Conservation (phyloP, 225 moss, liverwort and hornwort species). For the Pleurozium schreberi region DNA sequence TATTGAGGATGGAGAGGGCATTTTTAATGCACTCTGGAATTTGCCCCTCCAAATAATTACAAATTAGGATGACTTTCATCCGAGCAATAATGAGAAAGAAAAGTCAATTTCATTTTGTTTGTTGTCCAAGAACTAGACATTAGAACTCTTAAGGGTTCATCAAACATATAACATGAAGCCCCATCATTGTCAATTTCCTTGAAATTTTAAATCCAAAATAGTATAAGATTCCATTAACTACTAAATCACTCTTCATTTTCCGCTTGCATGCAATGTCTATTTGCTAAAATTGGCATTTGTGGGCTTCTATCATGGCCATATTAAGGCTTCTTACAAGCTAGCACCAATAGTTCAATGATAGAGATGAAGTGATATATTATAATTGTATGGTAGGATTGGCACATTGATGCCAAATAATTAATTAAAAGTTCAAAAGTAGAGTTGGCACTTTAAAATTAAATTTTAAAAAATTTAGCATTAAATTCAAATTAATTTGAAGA, state of each 20-base stretch:
- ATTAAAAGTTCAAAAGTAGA: too few species aligned
- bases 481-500: too few species aligned
- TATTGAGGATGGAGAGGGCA: too few species aligned
- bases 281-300: neutral
- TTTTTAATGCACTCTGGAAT: neutral
- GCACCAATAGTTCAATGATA: neutral
- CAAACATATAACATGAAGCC: neutral
- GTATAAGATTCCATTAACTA: neutral
- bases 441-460: too few species aligned
- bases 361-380: neutral
- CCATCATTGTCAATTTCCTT: neutral
- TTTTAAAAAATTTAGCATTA: too few species aligned
- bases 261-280: neutral
- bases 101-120: too few species aligned
- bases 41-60: rapidly evolving
- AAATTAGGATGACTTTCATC: too few species aligned
- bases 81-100: too few species aligned
- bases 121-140: too few species aligned
- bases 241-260: neutral
- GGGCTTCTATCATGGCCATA: neutral
- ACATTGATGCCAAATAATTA: too few species aligned
- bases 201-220: neutral
- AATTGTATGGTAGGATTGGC: too few species aligned
- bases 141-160: too few species aligned
- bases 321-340: neutral